Base-by-base conservation (phyloP, 305 asterid genomes). In the Nicotiana rustica region DNA sequence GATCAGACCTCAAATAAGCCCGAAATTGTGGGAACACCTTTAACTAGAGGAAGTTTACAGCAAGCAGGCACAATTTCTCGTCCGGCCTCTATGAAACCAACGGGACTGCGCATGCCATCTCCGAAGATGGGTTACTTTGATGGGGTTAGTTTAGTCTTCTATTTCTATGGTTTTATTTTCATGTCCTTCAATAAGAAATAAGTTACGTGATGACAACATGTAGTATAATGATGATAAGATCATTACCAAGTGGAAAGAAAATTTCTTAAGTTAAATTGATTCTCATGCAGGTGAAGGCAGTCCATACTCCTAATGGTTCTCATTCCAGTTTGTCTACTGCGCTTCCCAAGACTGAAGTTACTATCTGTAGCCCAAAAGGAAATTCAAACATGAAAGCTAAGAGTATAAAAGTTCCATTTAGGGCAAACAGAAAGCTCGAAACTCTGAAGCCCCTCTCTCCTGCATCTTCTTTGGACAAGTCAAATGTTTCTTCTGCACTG, bases 111-210 rank as follows among this genome's bases (percentile, higher is more conserved):
- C 79, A 80, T 91, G 97, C 99, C 99, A 65, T 92, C 98, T 65
- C 98, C 97, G 19, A 93, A 93, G 88, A 92, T 97, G 85, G 99
- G 99, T 68, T 93, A 83, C 88, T 97, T 97, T 84, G 99, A 97
- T 55, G 98, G 97, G 99, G 99, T 97, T 79, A 88, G 97, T 91
- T 85, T 83, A 52, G 80, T 81, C 64, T 19, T 4, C 17, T 69
- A 41, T n/a, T 82, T 6, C 65, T 52, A 47, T 61, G 31, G 66
- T 67, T 76, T 21, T 49, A 67, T 36, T 57, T 14, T 38, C 69
- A 64, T 44, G 66, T 77, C 60, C 14, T 56, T 60, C 12, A 0
- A 78, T 17, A 35, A 18, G 35, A 33, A 81, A 67, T 67, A 14
- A 31, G 25, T 65, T 56, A 71, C 10, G 7, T 66, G 77, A 49